These are phyloP conservation scores for Leccinum truebloodii DNA, from an alignment of 768 basidiomycete species.

Conservation along the genomic window DNA sequence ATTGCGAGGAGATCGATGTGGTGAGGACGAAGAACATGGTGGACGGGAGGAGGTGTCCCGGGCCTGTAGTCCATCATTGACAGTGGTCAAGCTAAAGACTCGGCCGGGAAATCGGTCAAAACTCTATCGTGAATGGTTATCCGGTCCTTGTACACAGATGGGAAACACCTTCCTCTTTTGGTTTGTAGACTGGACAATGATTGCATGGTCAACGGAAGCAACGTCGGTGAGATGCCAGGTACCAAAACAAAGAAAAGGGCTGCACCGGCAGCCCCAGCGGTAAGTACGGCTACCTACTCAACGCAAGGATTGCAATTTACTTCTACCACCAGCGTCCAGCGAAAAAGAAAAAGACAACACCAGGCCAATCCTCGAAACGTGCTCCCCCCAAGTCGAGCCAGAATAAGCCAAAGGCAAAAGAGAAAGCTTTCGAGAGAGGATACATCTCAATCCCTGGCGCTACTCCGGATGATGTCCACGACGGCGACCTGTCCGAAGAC, in stretches of 20 bases:
- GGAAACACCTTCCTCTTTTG: constrained; percentile 28
- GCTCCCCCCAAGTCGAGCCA: constrained; percentile 26
- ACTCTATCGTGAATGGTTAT: no score
- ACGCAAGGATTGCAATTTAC: neutral
- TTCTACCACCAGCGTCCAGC: constrained; percentile 38
- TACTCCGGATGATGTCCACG: constrained; percentile 17
- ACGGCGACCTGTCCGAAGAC: constrained; percentile 61
- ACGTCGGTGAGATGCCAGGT: constrained; percentile 23
- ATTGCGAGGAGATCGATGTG: constrained; percentile 71
- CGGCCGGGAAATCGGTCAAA: neutral
- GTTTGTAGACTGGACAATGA: neutral
- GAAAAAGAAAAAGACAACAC: constrained; percentile 62
- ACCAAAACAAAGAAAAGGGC: constrained; percentile 36
- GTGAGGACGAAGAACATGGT: constrained; percentile 73
- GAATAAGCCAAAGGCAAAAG: constrained; percentile 50
- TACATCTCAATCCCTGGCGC: constrained; percentile 60
- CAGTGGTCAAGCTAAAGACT: neutral
- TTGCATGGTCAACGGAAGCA: neutral
- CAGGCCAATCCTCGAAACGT: constrained; percentile 23
- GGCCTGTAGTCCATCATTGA: constrained; percentile 29
- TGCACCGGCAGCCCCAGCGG: constrained; percentile 31
- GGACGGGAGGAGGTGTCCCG: constrained; percentile 58
- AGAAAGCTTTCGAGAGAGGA: constrained; percentile 58
- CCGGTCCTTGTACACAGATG: neutral
- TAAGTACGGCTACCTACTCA: constrained; percentile 13